Conservation (phyloP, 108 stramenopile genomes). For the Schizochytrium sp. region DNA sequence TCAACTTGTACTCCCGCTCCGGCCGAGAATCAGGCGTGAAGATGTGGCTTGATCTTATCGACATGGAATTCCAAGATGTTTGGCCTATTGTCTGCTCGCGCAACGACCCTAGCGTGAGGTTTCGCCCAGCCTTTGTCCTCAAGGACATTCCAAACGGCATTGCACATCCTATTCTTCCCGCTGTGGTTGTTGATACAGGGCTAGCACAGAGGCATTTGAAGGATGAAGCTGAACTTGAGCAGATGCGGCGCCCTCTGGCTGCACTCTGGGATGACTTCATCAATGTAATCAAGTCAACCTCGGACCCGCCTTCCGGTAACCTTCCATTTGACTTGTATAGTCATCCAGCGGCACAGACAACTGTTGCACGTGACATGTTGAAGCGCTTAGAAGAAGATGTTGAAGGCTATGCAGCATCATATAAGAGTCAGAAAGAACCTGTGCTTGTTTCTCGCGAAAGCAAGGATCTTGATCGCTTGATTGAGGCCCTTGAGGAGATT, state of each 20-base stretch:
- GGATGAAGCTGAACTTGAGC: neutral
- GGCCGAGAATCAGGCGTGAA: slow-evolving; percentile 25
- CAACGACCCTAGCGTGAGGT: slow-evolving; percentile 1
- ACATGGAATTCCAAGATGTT: slow-evolving; percentile 54
- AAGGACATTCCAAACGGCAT: slow-evolving; percentile 57
- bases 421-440: slow-evolving; percentile 8
- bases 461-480: neutral
- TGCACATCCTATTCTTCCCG: slow-evolving; percentile 15
- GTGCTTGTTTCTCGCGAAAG: neutral
- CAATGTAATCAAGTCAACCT: neutral
- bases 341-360: slow-evolving; percentile 55
- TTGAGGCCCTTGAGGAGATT: neutral
- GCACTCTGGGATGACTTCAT: slow-evolving; percentile 20
- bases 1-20: slow-evolving; percentile 12
- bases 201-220: neutral
- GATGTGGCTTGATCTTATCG: slow-evolving; percentile 52
- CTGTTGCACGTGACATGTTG: slow-evolving; percentile 46
- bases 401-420: neutral
- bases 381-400: slow-evolving; percentile 53
- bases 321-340: slow-evolving; percentile 47
- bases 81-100: slow-evolving; percentile 3
- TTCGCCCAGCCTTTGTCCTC: slow-evolving; percentile 12
- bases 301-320: neutral
- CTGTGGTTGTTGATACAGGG: slow-evolving; percentile 30
- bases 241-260: slow-evolving; percentile 10